phyloP scores from a whole-genome alignment of 2,329 filamentous ascomycete genomes.

The Pyricularia sp. region DNA sequence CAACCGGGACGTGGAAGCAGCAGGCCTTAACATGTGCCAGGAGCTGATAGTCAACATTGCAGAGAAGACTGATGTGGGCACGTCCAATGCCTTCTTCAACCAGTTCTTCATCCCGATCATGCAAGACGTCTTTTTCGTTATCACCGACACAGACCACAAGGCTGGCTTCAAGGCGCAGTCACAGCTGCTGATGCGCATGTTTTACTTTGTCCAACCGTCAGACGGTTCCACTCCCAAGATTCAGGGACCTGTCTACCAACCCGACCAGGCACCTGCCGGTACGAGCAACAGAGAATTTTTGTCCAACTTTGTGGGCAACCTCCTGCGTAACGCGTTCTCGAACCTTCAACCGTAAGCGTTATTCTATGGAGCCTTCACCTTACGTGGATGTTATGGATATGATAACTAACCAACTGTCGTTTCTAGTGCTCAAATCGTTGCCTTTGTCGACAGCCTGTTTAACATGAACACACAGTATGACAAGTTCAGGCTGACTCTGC shows the following conservation, averaged over 20 bases:
- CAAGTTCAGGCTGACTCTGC: slow-evolving; percentile 89
- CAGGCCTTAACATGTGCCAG: slow-evolving; percentile 93
- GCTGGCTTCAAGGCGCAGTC: slow-evolving; percentile 98
- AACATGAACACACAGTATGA: slow-evolving; percentile 76
- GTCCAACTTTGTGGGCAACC: slow-evolving; percentile 69
- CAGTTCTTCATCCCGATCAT: slow-evolving; percentile 93
- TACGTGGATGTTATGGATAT: neutral
- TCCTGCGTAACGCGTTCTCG: slow-evolving; percentile 81
- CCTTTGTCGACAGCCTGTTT: slow-evolving; percentile 85
- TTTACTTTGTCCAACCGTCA: slow-evolving; percentile 77
- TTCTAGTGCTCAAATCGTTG: slow-evolving; percentile 65
- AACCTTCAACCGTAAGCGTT: slow-evolving; percentile 73
- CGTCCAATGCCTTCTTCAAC: slow-evolving; percentile 92
- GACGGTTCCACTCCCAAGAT: slow-evolving; percentile 67
- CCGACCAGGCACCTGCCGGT: slow-evolving; percentile 69
- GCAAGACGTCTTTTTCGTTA: slow-evolving; percentile 95
- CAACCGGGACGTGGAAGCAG: slow-evolving; percentile 93
- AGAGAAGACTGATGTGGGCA: slow-evolving; percentile 73
- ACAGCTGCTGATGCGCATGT: slow-evolving; percentile 84
- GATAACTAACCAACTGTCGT: neutral
- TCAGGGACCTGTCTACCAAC: slow-evolving; percentile 76
- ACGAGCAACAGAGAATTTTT: slow-evolving; percentile 88
- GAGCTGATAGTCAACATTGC: slow-evolving; percentile 97
- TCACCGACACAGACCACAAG: slow-evolving; percentile 97
- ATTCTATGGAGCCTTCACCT: no score